Percentiles rank a stretch among this genome's conserved stretches.
These are phyloP conservation scores for Puccinellia tenuiflora DNA, from an alignment of 176 grass and related monocot genomes.

Conservation along the genomic window DNA sequence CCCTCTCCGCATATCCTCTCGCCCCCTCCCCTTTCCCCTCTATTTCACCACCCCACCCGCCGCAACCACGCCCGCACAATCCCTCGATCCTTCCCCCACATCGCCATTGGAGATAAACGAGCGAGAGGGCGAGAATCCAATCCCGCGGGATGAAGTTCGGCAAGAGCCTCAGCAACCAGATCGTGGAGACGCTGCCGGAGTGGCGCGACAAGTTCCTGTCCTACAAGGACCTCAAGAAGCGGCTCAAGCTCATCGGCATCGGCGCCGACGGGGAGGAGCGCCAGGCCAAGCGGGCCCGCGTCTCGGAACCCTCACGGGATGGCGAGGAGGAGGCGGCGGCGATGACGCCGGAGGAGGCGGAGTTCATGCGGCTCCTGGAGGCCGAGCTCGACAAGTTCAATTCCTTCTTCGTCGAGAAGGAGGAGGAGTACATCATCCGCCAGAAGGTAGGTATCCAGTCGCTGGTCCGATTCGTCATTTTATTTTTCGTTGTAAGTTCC, in stretches of 20 bases:
- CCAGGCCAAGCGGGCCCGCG: neutral
- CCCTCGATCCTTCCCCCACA: neutral
- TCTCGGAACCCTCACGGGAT: slow-evolving; percentile 4
- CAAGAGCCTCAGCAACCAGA: slow-evolving; percentile 90
- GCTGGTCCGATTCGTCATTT: neutral
- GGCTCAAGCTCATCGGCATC: slow-evolving; percentile 59
- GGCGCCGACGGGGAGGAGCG: slow-evolving; percentile 7
- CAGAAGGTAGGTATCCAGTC: slow-evolving; percentile 38
- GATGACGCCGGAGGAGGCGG: slow-evolving; percentile 67
- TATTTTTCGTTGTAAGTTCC: neutral
- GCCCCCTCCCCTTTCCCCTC: neutral
- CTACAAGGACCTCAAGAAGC: slow-evolving; percentile 98
- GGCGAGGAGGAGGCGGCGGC: neutral
- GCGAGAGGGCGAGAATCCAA: neutral
- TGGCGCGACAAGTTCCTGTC: slow-evolving; percentile 97
- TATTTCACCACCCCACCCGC: slow-evolving; percentile 28
- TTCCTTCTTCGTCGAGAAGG: slow-evolving; percentile 87
- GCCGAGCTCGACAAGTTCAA: slow-evolving; percentile 95
- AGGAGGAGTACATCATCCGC: slow-evolving; percentile 98
- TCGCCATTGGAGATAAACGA: neutral
- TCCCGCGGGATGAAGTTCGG: slow-evolving; percentile 68
- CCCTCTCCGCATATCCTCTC: slow-evolving; percentile 33
- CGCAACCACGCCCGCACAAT: neutral
- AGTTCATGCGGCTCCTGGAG: slow-evolving; percentile 73
- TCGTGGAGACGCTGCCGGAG: slow-evolving; percentile 96